Conservation (phyloP, 169 alveolate genomes). For the Babesia bovis region DNA sequence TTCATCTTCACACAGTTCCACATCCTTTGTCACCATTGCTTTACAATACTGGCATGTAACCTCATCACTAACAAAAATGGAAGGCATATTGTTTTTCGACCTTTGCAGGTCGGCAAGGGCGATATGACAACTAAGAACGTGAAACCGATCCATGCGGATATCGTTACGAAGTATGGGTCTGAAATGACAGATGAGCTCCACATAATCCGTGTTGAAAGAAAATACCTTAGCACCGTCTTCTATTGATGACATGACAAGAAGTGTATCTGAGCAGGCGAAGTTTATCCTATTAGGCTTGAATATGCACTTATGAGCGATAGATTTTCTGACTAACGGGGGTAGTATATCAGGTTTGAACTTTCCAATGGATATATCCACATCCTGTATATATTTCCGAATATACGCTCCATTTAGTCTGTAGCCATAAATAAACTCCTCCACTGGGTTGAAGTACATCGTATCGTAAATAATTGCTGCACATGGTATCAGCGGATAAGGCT, state of each 20-base stretch:
- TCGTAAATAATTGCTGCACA: conserved; percentile 37
- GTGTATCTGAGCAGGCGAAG: conserved; percentile 24
- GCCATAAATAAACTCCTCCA: conserved; percentile 55
- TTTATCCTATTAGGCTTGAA: conserved; percentile 7
- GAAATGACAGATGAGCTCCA: conserved; percentile 45
- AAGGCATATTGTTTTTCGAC: neutral
- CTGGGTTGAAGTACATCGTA: conserved; percentile 56
- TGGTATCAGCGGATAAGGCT: conserved; percentile 19
- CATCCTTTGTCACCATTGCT: neutral
- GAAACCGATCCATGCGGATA: conserved; percentile 12
- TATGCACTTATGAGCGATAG: neutral
- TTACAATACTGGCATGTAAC: conserved; percentile 14
- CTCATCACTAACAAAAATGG: neutral
- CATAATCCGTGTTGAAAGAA: conserved; percentile 42
- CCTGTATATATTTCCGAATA: neutral
- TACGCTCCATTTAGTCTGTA: conserved; percentile 19
- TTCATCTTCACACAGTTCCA: neutral
- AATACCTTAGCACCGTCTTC: conserved; percentile 34
- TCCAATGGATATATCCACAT: neutral
- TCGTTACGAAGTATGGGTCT: conserved; percentile 21
- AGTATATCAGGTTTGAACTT: neutral
- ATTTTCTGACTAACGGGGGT: neutral
- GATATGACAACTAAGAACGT: conserved; percentile 5
- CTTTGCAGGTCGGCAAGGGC: neutral
- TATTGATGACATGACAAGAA: conserved; percentile 18